These are phyloP conservation scores for Excoecaria cochinchinensis DNA, from an alignment of 345 rosid species.

Conservation along the genomic window DNA sequence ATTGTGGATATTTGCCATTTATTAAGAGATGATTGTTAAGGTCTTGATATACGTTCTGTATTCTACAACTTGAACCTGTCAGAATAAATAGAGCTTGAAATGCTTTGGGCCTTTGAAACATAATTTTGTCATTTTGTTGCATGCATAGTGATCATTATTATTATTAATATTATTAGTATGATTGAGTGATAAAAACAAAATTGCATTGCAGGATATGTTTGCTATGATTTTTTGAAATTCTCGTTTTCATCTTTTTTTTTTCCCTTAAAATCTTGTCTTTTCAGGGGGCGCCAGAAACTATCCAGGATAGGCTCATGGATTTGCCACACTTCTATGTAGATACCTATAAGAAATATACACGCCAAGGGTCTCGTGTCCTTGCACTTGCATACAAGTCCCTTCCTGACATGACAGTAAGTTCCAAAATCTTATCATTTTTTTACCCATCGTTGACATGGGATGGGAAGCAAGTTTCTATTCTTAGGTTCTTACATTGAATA, in stretches of 20 bases:
- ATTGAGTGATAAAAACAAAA: too few species aligned
- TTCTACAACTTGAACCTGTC: not conserved
- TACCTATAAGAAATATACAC: conserved; percentile 88
- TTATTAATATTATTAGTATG: too few species aligned
- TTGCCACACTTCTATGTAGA: conserved; percentile 71
- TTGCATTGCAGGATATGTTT: not conserved
- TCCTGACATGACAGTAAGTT: conserved; percentile 93
- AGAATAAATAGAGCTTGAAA: not conserved
- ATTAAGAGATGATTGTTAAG: not conserved
- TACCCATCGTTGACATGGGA: not conserved
- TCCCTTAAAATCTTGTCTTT: not conserved
- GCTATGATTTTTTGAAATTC: not conserved
- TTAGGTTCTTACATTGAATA: not conserved
- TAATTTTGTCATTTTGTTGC: not conserved
- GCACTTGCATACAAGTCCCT: conserved; percentile 94
- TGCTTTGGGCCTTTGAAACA: not conserved
- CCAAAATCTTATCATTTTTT: not conserved
- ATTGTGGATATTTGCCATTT: not conserved
- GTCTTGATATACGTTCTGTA: not conserved
- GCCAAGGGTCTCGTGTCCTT: conserved; percentile 97
- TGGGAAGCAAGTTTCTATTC: not conserved
- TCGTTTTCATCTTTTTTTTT: not conserved
- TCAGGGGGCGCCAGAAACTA: conserved; percentile 99
- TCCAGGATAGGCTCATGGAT: conserved; percentile 80
- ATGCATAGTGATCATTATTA: not conserved